A percentile compares a stretch with the other conserved stretches of the same genome.
Conservation (phyloP, 495 filamentous ascomycete species). For the Jackrogersella minutella region DNA sequence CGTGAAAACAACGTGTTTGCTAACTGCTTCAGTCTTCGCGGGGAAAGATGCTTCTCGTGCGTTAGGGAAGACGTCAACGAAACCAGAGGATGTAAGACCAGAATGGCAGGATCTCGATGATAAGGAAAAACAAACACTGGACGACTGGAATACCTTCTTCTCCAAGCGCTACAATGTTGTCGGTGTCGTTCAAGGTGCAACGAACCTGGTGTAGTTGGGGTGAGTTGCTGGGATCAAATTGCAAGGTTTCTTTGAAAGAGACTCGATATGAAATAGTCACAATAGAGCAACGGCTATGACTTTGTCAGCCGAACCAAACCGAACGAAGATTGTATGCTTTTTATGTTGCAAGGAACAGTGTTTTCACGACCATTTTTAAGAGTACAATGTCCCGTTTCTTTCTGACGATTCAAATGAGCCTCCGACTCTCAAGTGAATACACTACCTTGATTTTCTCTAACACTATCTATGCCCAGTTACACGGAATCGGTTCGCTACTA, state of each 20-base stretch:
- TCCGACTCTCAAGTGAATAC: neutral
- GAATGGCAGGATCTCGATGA: constrained; percentile 87
- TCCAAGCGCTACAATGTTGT: constrained; percentile 94
- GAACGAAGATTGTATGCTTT: neutral
- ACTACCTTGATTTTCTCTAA: neutral
- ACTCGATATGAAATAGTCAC: neutral
- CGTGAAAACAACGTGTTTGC: constrained; percentile 24
- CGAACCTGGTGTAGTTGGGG: constrained; percentile 50
- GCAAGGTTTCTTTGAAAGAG: neutral
- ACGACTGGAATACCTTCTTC: constrained; percentile 96
- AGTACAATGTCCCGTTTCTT: neutral
- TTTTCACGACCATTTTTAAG: neutral
- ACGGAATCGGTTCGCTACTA: neutral
- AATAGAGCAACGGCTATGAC: neutral
- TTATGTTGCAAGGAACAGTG: neutral
- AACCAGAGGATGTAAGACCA: constrained; percentile 80
- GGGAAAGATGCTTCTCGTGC: constrained; percentile 94
- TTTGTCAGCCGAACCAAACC: neutral
- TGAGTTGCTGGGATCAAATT: neutral
- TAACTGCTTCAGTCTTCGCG: constrained; percentile 75
- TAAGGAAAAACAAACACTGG: constrained; percentile 83
- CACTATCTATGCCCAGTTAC: neutral
- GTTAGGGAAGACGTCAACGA: constrained; percentile 84
- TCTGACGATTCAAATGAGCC: neutral
- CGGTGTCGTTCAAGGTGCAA: constrained; percentile 73